phyloP scores from a whole-genome alignment of 495 filamentous ascomycete species.

The Chaetomium fimeti region DNA sequence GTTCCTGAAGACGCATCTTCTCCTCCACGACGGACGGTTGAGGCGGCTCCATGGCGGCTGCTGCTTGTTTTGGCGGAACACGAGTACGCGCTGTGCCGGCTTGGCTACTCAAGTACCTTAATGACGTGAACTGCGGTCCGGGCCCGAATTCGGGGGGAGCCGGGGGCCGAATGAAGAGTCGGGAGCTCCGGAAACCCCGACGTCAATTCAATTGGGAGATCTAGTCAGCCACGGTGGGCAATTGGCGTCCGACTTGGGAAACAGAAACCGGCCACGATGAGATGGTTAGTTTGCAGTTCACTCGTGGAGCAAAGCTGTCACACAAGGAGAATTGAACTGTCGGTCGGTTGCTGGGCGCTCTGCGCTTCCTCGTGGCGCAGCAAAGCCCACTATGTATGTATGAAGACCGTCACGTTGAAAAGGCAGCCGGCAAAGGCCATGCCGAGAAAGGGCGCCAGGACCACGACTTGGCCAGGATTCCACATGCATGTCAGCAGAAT shows the following conservation, averaged over 20 bases:
- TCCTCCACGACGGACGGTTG: background rate
- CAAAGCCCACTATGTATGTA: background rate
- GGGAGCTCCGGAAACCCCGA: background rate
- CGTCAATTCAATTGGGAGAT: background rate
- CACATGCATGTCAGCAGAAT: background rate
- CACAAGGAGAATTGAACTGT: background rate
- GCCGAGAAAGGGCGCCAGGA: slow-evolving; percentile 2
- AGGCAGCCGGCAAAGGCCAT: background rate
- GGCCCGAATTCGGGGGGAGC: background rate
- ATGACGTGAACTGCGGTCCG: background rate
- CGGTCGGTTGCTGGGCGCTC: background rate
- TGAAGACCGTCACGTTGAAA: background rate
- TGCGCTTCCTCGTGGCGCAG: slow-evolving; percentile 13
- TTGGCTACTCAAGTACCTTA: slow-evolving; percentile 2
- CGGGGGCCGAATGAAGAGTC: background rate
- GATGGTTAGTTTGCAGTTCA: background rate
- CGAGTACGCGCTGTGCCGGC: slow-evolving; percentile 6
- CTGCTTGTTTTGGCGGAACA: background rate
- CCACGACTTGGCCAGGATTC: background rate
- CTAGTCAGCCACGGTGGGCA: background rate
- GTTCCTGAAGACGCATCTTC: slow-evolving; percentile 14
- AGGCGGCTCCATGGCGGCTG: slow-evolving; percentile 10
- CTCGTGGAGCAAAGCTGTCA: slow-evolving; percentile 2
- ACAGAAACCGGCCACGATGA: background rate
- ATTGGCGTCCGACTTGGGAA: background rate